phyloP scores from a whole-genome alignment of 495 filamentous ascomycete genomes.

The Mytilinidion resinicola region DNA sequence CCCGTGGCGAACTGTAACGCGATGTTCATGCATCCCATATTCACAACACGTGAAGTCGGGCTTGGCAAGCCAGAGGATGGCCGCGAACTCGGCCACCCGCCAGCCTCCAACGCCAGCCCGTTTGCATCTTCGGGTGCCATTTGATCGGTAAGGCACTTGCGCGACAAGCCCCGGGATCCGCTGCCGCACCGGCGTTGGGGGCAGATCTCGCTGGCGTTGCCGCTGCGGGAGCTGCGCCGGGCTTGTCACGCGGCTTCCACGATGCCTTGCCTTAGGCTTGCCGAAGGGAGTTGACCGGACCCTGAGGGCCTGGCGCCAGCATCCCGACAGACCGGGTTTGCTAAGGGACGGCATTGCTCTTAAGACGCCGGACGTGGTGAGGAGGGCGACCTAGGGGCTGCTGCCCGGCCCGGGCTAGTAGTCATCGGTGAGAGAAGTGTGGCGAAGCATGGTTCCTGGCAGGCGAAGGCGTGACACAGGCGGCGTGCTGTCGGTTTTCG shows the following conservation, averaged over 20 bases:
- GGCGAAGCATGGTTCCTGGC: conserved; percentile 1
- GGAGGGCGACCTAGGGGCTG: neutral
- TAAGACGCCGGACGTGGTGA: neutral
- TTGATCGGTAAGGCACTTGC: neutral
- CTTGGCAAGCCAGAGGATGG: too few species aligned
- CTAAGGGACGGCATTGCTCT: neutral
- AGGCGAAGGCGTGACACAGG: neutral
- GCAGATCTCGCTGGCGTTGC: neutral
- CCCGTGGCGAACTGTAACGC: too few species aligned
- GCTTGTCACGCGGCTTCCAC: neutral
- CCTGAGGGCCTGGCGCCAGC: too few species aligned
- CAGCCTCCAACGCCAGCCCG: neutral
- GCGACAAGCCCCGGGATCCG: conserved; percentile 1
- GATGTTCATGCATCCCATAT: too few species aligned
- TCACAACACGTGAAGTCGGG: too few species aligned
- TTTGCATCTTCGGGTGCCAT: neutral
- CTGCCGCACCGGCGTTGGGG: neutral
- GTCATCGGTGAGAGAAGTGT: too few species aligned
- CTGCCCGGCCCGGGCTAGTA: too few species aligned
- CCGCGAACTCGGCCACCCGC: too few species aligned
- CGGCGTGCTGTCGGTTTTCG: neutral
- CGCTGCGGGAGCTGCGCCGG: neutral
- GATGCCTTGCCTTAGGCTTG: conserved; percentile 6
- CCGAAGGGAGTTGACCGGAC: neutral
- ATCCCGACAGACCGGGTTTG: conserved; percentile 4